phyloP scores from a whole-genome alignment of 106 monocot genomes.

The Phalaenopsis aphrodite region DNA sequence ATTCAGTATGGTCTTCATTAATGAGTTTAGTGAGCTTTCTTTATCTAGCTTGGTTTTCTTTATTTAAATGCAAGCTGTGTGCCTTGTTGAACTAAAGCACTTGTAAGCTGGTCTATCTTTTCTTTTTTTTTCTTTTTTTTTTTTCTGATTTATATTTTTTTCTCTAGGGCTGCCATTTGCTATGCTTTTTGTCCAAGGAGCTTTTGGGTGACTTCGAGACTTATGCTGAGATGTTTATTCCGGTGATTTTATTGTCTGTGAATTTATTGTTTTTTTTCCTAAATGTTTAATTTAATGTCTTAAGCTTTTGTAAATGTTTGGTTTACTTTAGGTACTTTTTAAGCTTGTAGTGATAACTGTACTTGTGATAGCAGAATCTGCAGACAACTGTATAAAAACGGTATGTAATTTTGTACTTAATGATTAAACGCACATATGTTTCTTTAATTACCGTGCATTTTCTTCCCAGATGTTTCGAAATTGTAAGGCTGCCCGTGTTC shows the following conservation, averaged over 20 bases:
- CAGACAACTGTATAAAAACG: conserved; percentile 98
- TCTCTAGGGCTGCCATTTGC: conserved; percentile 81
- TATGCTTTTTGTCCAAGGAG: conserved; percentile 90
- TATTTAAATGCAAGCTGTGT: background rate
- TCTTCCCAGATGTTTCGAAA: conserved; percentile 79
- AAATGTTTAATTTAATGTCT: background rate
- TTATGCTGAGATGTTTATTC: conserved; percentile 95
- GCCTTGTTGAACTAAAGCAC: background rate
- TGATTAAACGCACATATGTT: background rate
- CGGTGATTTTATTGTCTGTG: conserved; percentile 39
- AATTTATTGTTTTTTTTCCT: background rate
- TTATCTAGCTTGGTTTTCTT: background rate
- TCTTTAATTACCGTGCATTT: conserved; percentile 4
- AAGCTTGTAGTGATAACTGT: conserved; percentile 99
- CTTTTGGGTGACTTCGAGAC: conserved; percentile 92
- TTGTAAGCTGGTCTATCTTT: background rate
- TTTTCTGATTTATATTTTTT: conserved; percentile 10
- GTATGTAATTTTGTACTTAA: conserved; percentile 26
- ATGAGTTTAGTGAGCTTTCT: background rate
- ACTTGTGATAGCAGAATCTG: conserved; percentile 96
- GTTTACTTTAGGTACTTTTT: conserved; percentile 59
- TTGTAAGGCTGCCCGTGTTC: conserved; percentile 89
- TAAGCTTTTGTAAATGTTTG: background rate
- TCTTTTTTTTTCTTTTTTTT: background rate
- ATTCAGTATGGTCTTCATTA: background rate